Evolutionary conservation across 768 basidiomycete genomes (phyloP).

Genomic region (Trametes elegans): DNA sequence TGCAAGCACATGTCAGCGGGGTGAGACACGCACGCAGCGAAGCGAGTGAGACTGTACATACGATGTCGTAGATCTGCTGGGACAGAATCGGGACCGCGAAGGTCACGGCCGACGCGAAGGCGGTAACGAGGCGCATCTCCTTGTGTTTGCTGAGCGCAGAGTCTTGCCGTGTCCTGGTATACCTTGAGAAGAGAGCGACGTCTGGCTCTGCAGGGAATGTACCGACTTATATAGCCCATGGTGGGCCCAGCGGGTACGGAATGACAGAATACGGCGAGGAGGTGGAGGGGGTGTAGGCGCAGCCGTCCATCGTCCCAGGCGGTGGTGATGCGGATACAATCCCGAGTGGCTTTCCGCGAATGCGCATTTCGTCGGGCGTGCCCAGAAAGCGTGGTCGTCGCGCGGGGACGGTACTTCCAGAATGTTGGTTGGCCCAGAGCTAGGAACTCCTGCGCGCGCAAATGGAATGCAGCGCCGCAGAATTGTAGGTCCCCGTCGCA

Average conservation of each 20-base stretch:
- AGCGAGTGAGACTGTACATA: constrained; percentile 13
- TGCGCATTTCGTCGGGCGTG: neutral
- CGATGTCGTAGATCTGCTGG: constrained; percentile 36
- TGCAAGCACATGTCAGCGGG: constrained; percentile 11
- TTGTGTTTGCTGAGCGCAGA: neutral
- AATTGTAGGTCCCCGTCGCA: neutral
- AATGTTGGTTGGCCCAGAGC: neutral
- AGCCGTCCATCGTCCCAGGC: neutral
- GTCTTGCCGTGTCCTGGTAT: neutral
- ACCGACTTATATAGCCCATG: constrained; percentile 2
- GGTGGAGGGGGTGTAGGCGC: neutral
- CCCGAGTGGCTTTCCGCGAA: constrained; percentile 4
- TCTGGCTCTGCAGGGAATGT: neutral
- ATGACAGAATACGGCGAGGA: neutral
- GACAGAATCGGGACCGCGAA: constrained; percentile 24
- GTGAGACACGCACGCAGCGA: neutral
- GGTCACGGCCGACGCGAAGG: constrained; percentile 19
- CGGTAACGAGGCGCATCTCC: constrained; percentile 13
- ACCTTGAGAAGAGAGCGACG: neutral
- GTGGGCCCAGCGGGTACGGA: neutral
- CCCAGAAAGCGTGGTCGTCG: neutral
- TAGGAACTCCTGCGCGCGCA: neutral
- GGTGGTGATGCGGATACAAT: constrained; percentile 4
- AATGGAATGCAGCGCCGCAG: neutral
- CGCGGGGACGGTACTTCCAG: neutral